Conservation (phyloP, 83 land plant genomes). For the Diphasiastrum complanatum region DNA sequence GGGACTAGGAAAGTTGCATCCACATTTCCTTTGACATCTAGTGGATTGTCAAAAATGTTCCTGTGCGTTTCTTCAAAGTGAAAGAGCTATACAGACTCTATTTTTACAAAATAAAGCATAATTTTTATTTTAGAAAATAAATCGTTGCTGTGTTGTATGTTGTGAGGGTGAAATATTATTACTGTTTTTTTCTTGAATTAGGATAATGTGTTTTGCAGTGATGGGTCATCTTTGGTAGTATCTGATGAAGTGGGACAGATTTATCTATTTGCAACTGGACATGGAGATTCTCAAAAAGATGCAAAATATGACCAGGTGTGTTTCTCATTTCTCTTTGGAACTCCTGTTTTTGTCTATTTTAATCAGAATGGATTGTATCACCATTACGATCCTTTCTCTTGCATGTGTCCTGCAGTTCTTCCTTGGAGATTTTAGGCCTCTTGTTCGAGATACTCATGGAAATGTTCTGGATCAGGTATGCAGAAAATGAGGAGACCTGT, state of each 20-base stretch:
- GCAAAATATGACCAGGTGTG: slow-evolving; percentile 89
- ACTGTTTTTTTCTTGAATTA: no score
- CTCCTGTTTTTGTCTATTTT: neutral
- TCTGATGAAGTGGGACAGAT: slow-evolving; percentile 96
- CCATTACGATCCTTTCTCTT: neutral
- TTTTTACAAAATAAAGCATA: no score
- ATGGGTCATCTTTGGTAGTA: slow-evolving; percentile 85
- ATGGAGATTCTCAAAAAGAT: slow-evolving; percentile 80
- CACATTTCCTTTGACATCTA: no score
- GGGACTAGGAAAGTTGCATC: no score
- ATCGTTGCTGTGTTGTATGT: no score
- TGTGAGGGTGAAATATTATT: no score
- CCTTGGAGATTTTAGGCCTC: slow-evolving; percentile 94
- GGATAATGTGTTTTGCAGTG: slow-evolving; percentile 53
- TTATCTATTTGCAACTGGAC: slow-evolving; percentile 72
- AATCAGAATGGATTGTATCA: neutral
- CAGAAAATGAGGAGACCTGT: neutral
- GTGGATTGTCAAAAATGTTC: no score
- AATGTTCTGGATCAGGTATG: slow-evolving; percentile 87
- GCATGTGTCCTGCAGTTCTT: slow-evolving; percentile 55
- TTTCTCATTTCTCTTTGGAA: neutral
- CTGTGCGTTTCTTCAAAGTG: no score
- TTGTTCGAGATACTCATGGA: slow-evolving; percentile 75
- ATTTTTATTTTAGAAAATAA: no score
- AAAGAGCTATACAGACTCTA: no score